Conservation (phyloP, 1,139 yeast genomes). For the Candida mesenterica region DNA sequence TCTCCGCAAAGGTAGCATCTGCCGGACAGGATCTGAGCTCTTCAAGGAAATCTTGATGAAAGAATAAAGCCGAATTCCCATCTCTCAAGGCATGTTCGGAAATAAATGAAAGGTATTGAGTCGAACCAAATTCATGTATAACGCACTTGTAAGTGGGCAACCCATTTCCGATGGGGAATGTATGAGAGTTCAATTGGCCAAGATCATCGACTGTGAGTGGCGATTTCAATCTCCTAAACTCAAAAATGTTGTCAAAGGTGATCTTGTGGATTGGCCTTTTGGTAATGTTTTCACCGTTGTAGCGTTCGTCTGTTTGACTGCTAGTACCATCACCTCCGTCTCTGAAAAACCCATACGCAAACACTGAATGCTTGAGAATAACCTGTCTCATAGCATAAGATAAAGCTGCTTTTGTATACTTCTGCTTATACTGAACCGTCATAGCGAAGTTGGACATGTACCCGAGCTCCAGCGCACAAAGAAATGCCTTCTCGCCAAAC, state of each 20-base stretch:
- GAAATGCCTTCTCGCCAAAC: slow-evolving; percentile 10
- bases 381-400: slow-evolving; percentile 8
- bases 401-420: slow-evolving; percentile 5
- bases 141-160: slow-evolving; percentile 7
- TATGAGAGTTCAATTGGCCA: slow-evolving; percentile 4
- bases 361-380: slow-evolving; percentile 8
- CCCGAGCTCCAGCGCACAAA: slow-evolving; percentile 9
- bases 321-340: slow-evolving; percentile 2
- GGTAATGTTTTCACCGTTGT: slow-evolving; percentile 12
- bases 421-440: slow-evolving; percentile 7
- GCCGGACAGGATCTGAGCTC: slow-evolving; percentile 1
- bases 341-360: slow-evolving; percentile 9
- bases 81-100: slow-evolving; percentile 10
- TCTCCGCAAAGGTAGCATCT: not conserved
- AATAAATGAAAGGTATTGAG: slow-evolving; percentile 7
- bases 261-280: slow-evolving; percentile 10
- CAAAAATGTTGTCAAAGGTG: slow-evolving; percentile 10
- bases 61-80: slow-evolving; percentile 7
- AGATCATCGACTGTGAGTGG: slow-evolving; percentile 4
- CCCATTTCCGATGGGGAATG: slow-evolving; percentile 5
- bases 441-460: slow-evolving; percentile 8
- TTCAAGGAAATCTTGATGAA: slow-evolving; percentile 7
- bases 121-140: slow-evolving; percentile 8
- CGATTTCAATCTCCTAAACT: slow-evolving; percentile 3
- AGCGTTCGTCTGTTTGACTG: slow-evolving; percentile 7